A percentile compares a stretch with the other conserved stretches of the same genome.
Conservation (phyloP, 2,329 filamentous ascomycete genomes). For the Zymoseptoria brevis region DNA sequence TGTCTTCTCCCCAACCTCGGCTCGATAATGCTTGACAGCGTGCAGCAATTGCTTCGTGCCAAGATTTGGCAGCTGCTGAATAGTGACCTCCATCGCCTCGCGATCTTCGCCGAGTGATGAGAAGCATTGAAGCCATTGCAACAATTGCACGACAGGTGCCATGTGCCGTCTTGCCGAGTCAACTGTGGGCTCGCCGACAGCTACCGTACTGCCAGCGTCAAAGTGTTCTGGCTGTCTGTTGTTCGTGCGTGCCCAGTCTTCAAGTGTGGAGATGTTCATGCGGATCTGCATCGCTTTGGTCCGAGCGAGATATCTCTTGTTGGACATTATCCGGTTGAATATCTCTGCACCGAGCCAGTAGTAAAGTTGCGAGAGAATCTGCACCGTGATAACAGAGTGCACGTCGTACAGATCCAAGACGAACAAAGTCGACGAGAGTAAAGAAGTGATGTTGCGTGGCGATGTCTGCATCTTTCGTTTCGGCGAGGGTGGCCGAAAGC, state of each 20-base stretch:
- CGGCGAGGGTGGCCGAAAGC: conserved; percentile 84
- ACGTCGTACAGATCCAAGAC: conserved; percentile 98
- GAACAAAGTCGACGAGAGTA: conserved; percentile 91
- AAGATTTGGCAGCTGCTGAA: conserved; percentile 79
- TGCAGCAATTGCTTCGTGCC: conserved; percentile 86
- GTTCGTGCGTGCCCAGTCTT: conserved; percentile 92
- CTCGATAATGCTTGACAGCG: conserved; percentile 82
- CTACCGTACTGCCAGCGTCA: conserved; percentile 79
- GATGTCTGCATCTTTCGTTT: conserved; percentile 87
- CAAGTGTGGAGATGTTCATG: conserved; percentile 92
- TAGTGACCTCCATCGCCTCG: conserved; percentile 76
- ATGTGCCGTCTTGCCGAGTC: conserved; percentile 79
- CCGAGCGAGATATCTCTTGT: conserved; percentile 83
- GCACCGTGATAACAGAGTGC: conserved; percentile 88
- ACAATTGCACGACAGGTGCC: conserved; percentile 80
- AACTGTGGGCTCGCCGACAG: conserved; percentile 77
- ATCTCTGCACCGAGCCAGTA: conserved; percentile 96
- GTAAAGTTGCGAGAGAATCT: conserved; percentile 83
- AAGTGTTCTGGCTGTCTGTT: conserved; percentile 93
- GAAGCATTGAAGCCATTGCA: conserved; percentile 98
- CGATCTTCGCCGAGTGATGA: conserved; percentile 87
- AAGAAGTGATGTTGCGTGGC: conserved; percentile 88
- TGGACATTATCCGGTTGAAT: conserved; percentile 97
- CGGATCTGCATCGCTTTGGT: conserved; percentile 99
- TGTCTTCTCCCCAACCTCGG: conserved; percentile 90